These are phyloP conservation scores for Psilocybe azurescens DNA, from an alignment of 768 basidiomycete species.

Conservation along the genomic window DNA sequence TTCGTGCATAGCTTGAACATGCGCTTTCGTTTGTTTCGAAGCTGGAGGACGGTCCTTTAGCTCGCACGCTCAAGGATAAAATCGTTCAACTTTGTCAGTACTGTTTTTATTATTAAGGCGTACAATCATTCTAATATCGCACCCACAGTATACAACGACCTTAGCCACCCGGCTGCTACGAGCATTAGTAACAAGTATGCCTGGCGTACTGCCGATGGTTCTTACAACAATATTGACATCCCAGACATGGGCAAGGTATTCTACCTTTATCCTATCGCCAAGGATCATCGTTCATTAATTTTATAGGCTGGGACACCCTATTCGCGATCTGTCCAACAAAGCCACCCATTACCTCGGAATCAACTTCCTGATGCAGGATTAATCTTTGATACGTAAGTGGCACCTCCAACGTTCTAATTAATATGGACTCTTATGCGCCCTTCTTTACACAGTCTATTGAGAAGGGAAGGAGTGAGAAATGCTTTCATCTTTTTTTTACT, in stretches of 20 bases:
- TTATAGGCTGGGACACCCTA: slow-evolving; percentile 72
- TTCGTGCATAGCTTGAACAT: slow-evolving; percentile 65
- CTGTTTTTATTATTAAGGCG: not conserved
- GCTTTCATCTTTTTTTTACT: slow-evolving; percentile 4
- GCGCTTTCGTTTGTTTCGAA: slow-evolving; percentile 65
- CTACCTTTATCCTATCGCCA: not conserved
- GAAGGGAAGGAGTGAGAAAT: slow-evolving; percentile 62
- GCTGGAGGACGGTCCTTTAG: slow-evolving; percentile 52
- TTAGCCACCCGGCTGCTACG: slow-evolving; percentile 79
- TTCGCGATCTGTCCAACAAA: slow-evolving; percentile 81
- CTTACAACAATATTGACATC: slow-evolving; percentile 69
- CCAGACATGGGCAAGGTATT: slow-evolving; percentile 73
- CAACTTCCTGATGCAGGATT: slow-evolving; percentile 81
- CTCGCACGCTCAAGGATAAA: slow-evolving; percentile 45
- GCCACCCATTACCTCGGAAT: slow-evolving; percentile 64
- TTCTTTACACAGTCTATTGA: slow-evolving; percentile 51
- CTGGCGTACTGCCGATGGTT: slow-evolving; percentile 80
- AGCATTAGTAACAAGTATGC: slow-evolving; percentile 65
- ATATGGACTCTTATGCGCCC: not conserved
- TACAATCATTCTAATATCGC: not conserved
- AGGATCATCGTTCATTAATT: slow-evolving; percentile 1
- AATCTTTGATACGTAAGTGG: slow-evolving; percentile 72
- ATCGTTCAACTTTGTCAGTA: slow-evolving; percentile 62
- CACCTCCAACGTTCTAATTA: not conserved
- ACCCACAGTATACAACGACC: slow-evolving; percentile 75